Base-by-base conservation (phyloP, 2,329 filamentous ascomycete species). In the Thermochaetoides dissita region DNA sequence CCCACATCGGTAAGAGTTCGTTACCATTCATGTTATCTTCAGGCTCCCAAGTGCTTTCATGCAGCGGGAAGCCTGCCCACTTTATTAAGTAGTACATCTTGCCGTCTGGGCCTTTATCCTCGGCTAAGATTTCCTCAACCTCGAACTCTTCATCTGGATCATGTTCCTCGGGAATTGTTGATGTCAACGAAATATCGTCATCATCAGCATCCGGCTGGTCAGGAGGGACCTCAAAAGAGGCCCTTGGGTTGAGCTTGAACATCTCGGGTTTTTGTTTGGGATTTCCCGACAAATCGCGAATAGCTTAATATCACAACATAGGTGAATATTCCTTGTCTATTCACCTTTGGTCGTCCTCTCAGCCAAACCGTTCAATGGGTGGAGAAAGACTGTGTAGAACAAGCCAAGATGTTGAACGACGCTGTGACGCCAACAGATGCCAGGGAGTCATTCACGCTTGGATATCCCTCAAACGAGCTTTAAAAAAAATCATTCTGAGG, bases 41-140 rank as follows among this genome's bases (percentile, higher is more conserved):
- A 0, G 72, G 69, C 48, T 77, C 72, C 72, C 72, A 77, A 0
- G 73, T 77, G 42, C 67, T 66, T 44, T 71, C 57, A n/a, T 73
- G 57, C 6, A 76, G 47, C 1, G 66, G 62, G 52, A 79, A 87
- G 2, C 63, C 68, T 28, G 65, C 62, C 81, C 81, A 86, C 45
- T 73, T 68, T 17, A 84, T 69, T 1, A 86, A 66, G 53, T 76
- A 85, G 24, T 62, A 51, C 29, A 53, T 57, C 10, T 55, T 53
- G 6, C 59, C 59, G 5, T 61, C 49, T 4, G 54, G 41, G 7
- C 57, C 46, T 1, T 50, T 47, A 1, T 51, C 49, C 51, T 78
- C 67, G 1, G 65, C 64, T 11, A 76, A 56, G 31, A 81, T 65
- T 10, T 60, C 59, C 36, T 79, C 70, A 6, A 80, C 69, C 3